These are phyloP conservation scores for Cryptococcus sp. DNA, from an alignment of 1,284 basidiomycete species.

Conservation along the genomic window DNA sequence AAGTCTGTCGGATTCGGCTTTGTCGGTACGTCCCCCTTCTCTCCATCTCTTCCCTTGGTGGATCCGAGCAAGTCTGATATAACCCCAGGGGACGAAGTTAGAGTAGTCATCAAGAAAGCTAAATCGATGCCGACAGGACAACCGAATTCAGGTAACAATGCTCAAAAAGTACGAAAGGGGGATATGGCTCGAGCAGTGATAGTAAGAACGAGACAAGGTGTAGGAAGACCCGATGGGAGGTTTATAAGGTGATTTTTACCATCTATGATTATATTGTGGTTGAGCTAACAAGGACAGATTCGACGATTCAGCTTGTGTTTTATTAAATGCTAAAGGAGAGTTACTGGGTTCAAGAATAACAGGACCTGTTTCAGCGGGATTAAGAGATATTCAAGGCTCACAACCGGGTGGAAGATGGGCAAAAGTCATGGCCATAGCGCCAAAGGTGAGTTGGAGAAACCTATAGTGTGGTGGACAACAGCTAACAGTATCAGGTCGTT, in stretches of 20 bases:
- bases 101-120: conserved; percentile 91
- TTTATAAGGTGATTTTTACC: conserved; percentile 35
- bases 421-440: conserved; percentile 87
- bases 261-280: no score
- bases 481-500: no score
- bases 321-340: conserved; percentile 94
- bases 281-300: conserved; percentile 61
- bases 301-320: conserved; percentile 95
- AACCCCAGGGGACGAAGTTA: conserved; percentile 87
- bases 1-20: conserved; percentile 64
- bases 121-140: conserved; percentile 60
- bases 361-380: conserved; percentile 85
- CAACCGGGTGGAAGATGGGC: conserved; percentile 78
- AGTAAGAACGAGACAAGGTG: conserved; percentile 65
- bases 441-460: conserved; percentile 60
- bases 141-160: conserved; percentile 45
- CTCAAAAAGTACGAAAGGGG: conserved; percentile 75
- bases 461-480: no score
- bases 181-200: conserved; percentile 93
- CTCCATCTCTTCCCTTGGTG: no score
- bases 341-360: conserved; percentile 93
- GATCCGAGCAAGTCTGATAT: not conserved
- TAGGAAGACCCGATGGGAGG: conserved; percentile 39
- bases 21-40: conserved; percentile 49
- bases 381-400: conserved; percentile 53